Percentiles rank a stretch among this genome's conserved stretches.
These are phyloP conservation scores for Oryza officinalis DNA, from an alignment of 176 grass and related monocot genomes.

Conservation along the genomic window DNA sequence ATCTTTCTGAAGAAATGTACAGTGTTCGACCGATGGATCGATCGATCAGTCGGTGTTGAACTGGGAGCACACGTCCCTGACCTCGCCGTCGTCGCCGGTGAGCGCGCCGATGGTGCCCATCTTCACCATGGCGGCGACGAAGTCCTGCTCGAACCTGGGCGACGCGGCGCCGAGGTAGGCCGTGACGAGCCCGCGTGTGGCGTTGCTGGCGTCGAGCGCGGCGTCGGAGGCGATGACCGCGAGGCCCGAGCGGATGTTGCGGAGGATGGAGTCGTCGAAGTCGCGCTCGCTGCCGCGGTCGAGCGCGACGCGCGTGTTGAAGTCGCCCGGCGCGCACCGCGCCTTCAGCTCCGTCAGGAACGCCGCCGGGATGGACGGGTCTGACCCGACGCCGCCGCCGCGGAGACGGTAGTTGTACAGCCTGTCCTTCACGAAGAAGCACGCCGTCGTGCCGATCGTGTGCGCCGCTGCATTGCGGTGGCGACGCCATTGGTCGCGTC, in stretches of 20 bases:
- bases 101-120: conserved; percentile 64
- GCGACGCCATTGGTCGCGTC: neutral
- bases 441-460: conserved; percentile 87
- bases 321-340: conserved; percentile 62
- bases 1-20: neutral
- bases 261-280: conserved; percentile 71
- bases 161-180: conserved; percentile 46
- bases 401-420: conserved; percentile 58
- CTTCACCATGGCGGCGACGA: conserved; percentile 59
- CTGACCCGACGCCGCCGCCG: conserved; percentile 28
- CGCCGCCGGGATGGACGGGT: conserved; percentile 63
- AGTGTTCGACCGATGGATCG: neutral
- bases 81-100: conserved; percentile 61
- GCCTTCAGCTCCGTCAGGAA: conserved; percentile 63
- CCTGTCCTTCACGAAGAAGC: conserved; percentile 78
- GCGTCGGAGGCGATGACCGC: conserved; percentile 78
- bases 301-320: conserved; percentile 67
- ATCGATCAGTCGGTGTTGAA: conserved; percentile 49
- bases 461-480: conserved; percentile 57
- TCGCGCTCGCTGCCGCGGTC: conserved; percentile 69
- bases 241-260: conserved; percentile 70
- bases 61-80: conserved; percentile 60
- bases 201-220: conserved; percentile 37
- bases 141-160: conserved; percentile 50
- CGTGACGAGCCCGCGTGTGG: conserved; percentile 54